Conservation (phyloP, 2,329 filamentous ascomycete species). For the Alternaria sp. region DNA sequence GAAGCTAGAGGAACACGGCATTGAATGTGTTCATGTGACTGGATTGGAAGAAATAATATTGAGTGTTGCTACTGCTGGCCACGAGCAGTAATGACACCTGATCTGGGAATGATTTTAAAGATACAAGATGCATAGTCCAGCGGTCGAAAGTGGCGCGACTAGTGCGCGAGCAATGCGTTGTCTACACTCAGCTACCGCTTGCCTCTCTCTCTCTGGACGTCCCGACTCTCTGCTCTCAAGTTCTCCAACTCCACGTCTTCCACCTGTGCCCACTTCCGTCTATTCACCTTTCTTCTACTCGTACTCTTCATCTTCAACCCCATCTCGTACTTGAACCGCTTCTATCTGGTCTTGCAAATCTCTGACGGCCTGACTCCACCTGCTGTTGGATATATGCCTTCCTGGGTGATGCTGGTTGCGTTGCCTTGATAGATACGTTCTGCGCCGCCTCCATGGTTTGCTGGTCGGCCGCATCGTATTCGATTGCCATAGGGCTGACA, state of each 20-base stretch:
- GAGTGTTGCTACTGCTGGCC: slow-evolving; percentile 82
- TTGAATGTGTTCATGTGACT: slow-evolving; percentile 74
- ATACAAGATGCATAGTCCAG: neutral
- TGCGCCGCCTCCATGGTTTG: slow-evolving; percentile 30
- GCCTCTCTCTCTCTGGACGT: slow-evolving; percentile 63
- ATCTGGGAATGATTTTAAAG: neutral
- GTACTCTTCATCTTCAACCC: slow-evolving; percentile 20
- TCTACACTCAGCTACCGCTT: neutral
- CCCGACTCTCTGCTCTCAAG: slow-evolving; percentile 82
- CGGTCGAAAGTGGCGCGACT: too few relatives aligned
- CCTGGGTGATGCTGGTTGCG: slow-evolving; percentile 13
- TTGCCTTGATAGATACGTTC: slow-evolving; percentile 6
- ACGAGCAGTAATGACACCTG: slow-evolving; percentile 55
- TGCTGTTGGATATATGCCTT: neutral
- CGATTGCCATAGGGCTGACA: slow-evolving; percentile 27
- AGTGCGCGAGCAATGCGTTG: too few relatives aligned
- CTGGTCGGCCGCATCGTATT: slow-evolving; percentile 23
- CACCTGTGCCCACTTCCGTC: slow-evolving; percentile 3
- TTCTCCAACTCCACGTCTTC: slow-evolving; percentile 61
- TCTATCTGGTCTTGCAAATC: slow-evolving; percentile 25
- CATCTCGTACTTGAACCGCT: slow-evolving; percentile 26
- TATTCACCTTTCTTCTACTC: slow-evolving; percentile 11
- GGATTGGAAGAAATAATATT: slow-evolving; percentile 85
- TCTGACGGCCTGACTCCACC: slow-evolving; percentile 16
- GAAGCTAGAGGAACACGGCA: slow-evolving; percentile 74